Conservation (phyloP, 768 basidiomycete genomes). For the Suillus subluteus region DNA sequence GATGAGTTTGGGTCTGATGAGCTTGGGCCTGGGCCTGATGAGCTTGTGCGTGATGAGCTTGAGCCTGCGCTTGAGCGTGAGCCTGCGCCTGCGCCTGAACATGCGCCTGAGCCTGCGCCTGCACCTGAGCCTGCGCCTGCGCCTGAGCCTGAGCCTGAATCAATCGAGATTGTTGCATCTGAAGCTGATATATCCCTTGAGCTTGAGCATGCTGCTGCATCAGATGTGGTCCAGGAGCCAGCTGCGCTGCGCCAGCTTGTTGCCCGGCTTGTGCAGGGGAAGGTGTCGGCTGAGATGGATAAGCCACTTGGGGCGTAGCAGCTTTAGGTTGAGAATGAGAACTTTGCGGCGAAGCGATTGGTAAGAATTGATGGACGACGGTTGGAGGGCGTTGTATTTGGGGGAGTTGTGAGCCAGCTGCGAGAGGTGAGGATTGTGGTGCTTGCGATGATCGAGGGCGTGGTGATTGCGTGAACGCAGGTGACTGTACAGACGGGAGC, state of each 20-base stretch:
- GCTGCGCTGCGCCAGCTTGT: constrained; percentile 25
- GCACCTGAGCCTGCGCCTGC: constrained; percentile 9
- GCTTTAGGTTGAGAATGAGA: constrained; percentile 31
- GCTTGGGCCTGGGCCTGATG: constrained; percentile 23
- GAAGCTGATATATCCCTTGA: constrained; percentile 21
- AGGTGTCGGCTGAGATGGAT: constrained; percentile 23
- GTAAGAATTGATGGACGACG: constrained; percentile 28
- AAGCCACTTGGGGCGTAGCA: constrained; percentile 32
- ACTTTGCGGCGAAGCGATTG: constrained; percentile 24
- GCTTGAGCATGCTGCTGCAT: constrained; percentile 25
- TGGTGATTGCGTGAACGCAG: constrained; percentile 39
- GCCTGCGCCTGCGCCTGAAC: constrained; percentile 18
- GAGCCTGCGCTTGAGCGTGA: neutral
- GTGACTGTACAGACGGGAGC: constrained; percentile 25
- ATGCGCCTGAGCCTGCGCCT: constrained; percentile 19
- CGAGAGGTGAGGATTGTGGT: constrained; percentile 34
- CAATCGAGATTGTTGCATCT: constrained; percentile 20
- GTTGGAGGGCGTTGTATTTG: constrained; percentile 28
- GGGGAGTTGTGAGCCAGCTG: constrained; percentile 33
- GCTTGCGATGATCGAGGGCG: constrained; percentile 37
- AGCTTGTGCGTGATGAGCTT: constrained; percentile 27
- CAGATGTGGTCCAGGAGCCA: constrained; percentile 14
- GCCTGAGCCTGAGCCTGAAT: constrained; percentile 22
- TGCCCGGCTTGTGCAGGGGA: constrained; percentile 24
- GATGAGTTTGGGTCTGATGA: constrained; percentile 16